Evolutionary conservation across 495 filamentous ascomycete species (phyloP).

Genomic region (Xylaria telfairii): DNA sequence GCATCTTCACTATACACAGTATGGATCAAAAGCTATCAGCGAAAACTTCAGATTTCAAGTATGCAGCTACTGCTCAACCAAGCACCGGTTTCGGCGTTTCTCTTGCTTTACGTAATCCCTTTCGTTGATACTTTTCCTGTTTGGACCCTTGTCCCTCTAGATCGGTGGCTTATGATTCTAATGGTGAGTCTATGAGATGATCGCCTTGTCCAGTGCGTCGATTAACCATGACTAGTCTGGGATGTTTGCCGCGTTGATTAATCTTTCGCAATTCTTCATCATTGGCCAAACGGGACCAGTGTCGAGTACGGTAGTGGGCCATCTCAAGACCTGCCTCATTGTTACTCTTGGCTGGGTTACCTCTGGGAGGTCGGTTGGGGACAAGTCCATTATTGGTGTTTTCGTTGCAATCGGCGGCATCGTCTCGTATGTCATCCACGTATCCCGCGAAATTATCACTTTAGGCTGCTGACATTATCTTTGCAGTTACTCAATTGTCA

Average conservation of each 20-base stretch:
- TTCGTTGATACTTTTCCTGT: slow-evolving; percentile 68
- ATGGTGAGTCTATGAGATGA: slow-evolving; percentile 48
- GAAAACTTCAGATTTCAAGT: slow-evolving; percentile 68
- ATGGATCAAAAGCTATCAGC: slow-evolving; percentile 71
- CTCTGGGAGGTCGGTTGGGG: slow-evolving; percentile 57
- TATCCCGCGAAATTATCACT: neutral
- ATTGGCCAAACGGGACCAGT: slow-evolving; percentile 73
- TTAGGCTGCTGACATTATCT: slow-evolving; percentile 15
- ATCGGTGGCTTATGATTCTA: slow-evolving; percentile 61
- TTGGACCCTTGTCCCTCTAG: slow-evolving; percentile 54
- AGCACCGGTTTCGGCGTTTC: slow-evolving; percentile 65
- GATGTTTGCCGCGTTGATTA: slow-evolving; percentile 69
- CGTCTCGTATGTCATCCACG: slow-evolving; percentile 49
- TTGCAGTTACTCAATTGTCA: slow-evolving; percentile 57
- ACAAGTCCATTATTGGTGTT: slow-evolving; percentile 59
- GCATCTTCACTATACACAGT: slow-evolving; percentile 73
- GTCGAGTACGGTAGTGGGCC: slow-evolving; percentile 74
- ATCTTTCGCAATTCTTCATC: slow-evolving; percentile 78
- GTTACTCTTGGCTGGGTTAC: slow-evolving; percentile 63
- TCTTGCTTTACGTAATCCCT: slow-evolving; percentile 70
- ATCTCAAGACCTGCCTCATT: slow-evolving; percentile 67
- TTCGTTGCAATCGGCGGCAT: slow-evolving; percentile 62
- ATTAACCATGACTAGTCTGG: slow-evolving; percentile 54
- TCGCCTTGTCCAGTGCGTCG: slow-evolving; percentile 24
- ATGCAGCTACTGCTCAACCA: slow-evolving; percentile 79